phyloP scores from a whole-genome alignment of 1,284 basidiomycete genomes.

The Pseudozyma sp. region DNA sequence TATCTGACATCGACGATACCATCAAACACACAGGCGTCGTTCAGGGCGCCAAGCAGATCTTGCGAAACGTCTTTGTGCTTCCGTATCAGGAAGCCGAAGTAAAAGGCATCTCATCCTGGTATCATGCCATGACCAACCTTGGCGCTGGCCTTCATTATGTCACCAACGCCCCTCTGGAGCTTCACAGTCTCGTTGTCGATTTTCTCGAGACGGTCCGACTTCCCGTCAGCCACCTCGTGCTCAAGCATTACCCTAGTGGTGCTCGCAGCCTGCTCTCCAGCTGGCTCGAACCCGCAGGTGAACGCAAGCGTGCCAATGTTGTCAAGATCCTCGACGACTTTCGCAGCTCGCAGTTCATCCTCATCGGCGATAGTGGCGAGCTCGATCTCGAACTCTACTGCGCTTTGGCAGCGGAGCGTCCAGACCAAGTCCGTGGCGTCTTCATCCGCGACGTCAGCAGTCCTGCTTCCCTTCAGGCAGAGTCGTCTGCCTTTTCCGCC shows the following conservation, averaged over 20 bases:
- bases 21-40: constrained; percentile 75
- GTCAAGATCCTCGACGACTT: constrained; percentile 55
- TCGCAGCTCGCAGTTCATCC: constrained; percentile 53
- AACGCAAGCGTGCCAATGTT: constrained; percentile 54
- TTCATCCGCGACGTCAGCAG: constrained; percentile 64
- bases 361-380: constrained; percentile 65
- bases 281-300: constrained; percentile 59
- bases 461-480: constrained; percentile 1
- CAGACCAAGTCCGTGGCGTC: constrained; percentile 54
- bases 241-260: constrained; percentile 59
- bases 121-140: constrained; percentile 36
- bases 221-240: constrained; percentile 73
- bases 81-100: constrained; percentile 80
- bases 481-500: constrained; percentile 10
- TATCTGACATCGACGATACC: constrained; percentile 96
- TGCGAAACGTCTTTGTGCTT: constrained; percentile 72
- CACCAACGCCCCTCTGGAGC: constrained; percentile 88
- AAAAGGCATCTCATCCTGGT: constrained; percentile 80
- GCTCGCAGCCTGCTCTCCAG: constrained; percentile 46
- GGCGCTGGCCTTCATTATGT: constrained; percentile 69
- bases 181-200: constrained; percentile 81
- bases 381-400: constrained; percentile 65
- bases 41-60: constrained; percentile 66
- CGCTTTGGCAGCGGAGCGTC: constrained; percentile 58
- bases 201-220: constrained; percentile 80